Conservation (phyloP, 208 protist genomes). For the Naegleria lovaniensis region DNA sequence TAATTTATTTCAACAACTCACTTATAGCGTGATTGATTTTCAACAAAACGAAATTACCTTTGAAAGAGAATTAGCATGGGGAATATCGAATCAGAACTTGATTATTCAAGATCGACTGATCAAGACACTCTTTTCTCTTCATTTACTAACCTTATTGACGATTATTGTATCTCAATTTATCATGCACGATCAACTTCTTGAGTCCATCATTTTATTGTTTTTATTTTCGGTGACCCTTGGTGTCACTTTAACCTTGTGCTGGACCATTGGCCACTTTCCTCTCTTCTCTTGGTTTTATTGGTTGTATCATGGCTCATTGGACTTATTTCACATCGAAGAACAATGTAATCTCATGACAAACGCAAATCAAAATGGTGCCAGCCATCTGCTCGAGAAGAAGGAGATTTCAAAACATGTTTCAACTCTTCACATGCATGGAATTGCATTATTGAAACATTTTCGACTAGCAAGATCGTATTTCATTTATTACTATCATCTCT, state of each 20-base stretch:
- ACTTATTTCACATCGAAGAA: background rate
- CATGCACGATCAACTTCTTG: background rate
- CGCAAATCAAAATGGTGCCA: background rate
- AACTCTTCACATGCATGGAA: background rate
- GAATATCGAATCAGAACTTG: background rate
- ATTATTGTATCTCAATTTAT: background rate
- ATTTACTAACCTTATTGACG: background rate
- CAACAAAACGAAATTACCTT: background rate
- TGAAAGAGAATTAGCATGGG: background rate
- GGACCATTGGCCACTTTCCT: background rate
- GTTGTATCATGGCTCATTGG: background rate
- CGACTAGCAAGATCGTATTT: background rate
- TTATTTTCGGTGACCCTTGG: background rate
- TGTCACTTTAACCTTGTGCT: background rate
- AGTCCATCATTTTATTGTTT: background rate
- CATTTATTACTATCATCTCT: background rate
- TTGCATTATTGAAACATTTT: background rate
- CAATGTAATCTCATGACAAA: background rate
- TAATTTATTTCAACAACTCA: background rate
- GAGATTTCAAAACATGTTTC: background rate
- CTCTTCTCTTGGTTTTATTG: background rate
- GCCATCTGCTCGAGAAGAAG: background rate
- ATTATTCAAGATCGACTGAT: background rate
- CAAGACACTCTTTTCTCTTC: background rate
- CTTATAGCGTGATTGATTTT: background rate